phyloP scores from a whole-genome alignment of 1,139 yeast species.

The Saccharomyces hybrid region DNA sequence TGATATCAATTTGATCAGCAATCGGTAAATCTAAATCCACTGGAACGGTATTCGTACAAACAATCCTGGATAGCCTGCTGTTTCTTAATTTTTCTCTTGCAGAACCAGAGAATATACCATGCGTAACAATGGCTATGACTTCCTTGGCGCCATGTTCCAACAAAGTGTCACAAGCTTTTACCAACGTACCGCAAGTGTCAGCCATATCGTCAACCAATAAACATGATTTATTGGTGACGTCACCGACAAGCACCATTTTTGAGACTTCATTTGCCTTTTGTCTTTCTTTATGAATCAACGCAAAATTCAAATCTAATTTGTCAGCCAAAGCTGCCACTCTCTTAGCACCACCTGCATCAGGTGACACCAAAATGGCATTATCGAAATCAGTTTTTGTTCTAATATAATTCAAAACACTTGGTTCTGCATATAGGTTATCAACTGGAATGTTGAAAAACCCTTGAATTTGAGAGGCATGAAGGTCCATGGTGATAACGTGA shows the following conservation, averaged over 20 bases:
- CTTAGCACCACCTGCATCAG: conserved; percentile 83
- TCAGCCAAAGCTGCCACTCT: conserved; percentile 74
- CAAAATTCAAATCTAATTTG: conserved; percentile 64
- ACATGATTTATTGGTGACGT: conserved; percentile 60
- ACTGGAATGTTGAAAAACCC: conserved; percentile 78
- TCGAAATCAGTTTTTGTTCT: conserved; percentile 43
- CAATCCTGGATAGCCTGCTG: conserved; percentile 53
- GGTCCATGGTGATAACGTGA: conserved; percentile 75
- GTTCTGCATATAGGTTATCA: conserved; percentile 75
- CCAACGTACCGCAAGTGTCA: conserved; percentile 72
- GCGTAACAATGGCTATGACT: conserved; percentile 70
- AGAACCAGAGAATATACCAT: conserved; percentile 67
- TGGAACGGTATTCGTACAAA: conserved; percentile 73
- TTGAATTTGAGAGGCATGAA: conserved; percentile 82
- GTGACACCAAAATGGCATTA: conserved; percentile 72
- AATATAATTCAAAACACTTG: conserved; percentile 62
- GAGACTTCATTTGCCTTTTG: conserved; percentile 71
- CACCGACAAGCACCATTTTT: conserved; percentile 71
- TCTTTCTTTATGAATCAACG: conserved; percentile 72
- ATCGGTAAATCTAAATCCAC: conserved; percentile 53
- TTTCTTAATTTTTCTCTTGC: conserved; percentile 57
- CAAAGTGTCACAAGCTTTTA: conserved; percentile 53
- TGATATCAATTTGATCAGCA: conserved; percentile 60
- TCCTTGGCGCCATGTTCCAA: conserved; percentile 58
- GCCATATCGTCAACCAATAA: conserved; percentile 75